Evolutionary conservation across 768 basidiomycete genomes (phyloP).

Genomic region (Russula olivacea): DNA sequence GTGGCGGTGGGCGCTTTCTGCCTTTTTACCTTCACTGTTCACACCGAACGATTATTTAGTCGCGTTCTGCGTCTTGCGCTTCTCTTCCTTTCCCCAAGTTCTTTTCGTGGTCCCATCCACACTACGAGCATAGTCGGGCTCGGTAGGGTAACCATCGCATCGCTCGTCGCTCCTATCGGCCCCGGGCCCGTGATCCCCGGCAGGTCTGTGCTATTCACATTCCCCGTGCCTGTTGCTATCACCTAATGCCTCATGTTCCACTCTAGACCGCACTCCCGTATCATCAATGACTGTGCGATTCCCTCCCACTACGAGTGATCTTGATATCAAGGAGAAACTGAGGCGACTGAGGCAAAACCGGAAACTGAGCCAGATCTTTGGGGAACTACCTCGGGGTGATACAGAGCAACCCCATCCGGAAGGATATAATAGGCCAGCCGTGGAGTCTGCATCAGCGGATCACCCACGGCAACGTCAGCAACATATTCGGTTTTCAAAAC

Average conservation of each 20-base stretch:
- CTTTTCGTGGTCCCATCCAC: neutral
- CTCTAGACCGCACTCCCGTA: slow-evolving; percentile 1
- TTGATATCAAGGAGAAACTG: slow-evolving; percentile 35
- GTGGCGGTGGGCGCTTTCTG: neutral
- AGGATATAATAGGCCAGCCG: neutral
- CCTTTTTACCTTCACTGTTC: neutral
- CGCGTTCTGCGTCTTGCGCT: neutral
- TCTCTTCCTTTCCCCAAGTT: neutral
- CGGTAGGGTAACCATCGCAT: neutral
- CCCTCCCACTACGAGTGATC: slow-evolving; percentile 33
- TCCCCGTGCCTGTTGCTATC: slow-evolving; percentile 1
- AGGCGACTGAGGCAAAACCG: slow-evolving; percentile 39
- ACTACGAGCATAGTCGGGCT: neutral
- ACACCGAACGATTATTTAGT: neutral
- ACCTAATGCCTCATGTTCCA: neutral
- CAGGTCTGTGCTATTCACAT: neutral
- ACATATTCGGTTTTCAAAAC: neutral
- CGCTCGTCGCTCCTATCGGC: neutral
- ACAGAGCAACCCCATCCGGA: slow-evolving; percentile 10
- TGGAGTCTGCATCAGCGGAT: neutral
- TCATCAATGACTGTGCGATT: slow-evolving; percentile 6
- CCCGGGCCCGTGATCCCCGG: neutral
- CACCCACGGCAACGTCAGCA: neutral
- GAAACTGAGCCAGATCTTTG: slow-evolving; percentile 42
- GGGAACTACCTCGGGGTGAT: slow-evolving; percentile 31